These are phyloP conservation scores for Mycogone perniciosa DNA, from an alignment of 2,329 filamentous ascomycete genomes.

Conservation along the genomic window DNA sequence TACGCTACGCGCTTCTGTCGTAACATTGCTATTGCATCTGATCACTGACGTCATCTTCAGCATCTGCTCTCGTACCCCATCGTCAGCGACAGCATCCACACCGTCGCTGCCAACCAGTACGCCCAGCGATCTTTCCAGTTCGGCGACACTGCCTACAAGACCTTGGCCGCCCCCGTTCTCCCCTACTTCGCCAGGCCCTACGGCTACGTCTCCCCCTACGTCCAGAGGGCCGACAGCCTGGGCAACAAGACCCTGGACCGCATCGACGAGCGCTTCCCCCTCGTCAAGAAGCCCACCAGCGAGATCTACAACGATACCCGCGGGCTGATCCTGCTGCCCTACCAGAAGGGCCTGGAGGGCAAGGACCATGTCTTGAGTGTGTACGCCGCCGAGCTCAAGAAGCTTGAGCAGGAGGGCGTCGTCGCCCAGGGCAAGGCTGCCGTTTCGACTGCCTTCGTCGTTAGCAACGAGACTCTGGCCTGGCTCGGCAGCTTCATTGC, in stretches of 20 bases:
- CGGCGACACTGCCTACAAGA: constrained; percentile 67
- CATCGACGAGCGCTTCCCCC: constrained; percentile 65
- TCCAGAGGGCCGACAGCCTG: constrained; percentile 71
- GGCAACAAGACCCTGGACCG: constrained; percentile 64
- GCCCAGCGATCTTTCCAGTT: constrained; percentile 77
- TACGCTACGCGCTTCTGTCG: constrained; percentile 21
- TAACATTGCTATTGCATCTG: neutral
- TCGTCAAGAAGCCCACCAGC: constrained; percentile 67
- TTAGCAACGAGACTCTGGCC: constrained; percentile 57
- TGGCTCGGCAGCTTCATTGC: constrained; percentile 55
- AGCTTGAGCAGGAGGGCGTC: constrained; percentile 56
- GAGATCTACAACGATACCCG: constrained; percentile 62
- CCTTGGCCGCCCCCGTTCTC: constrained; percentile 69
- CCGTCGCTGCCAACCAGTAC: constrained; percentile 74
- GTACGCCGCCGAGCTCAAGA: constrained; percentile 55
- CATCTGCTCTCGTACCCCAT: constrained; percentile 81
- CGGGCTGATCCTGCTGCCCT: constrained; percentile 54
- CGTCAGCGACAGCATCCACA: constrained; percentile 69
- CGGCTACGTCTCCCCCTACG: constrained; percentile 71
- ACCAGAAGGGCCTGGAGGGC: constrained; percentile 54
- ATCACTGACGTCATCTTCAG: constrained; percentile 39
- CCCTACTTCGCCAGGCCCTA: constrained; percentile 68
- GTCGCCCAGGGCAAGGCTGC: constrained; percentile 65
- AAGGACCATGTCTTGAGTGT: constrained; percentile 55
- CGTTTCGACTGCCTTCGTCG: constrained; percentile 59